A percentile compares a stretch with the other conserved stretches of the same genome.
These are phyloP conservation scores for Stereocaulon alpinum DNA, from an alignment of 495 filamentous ascomycete genomes.

Conservation along the genomic window DNA sequence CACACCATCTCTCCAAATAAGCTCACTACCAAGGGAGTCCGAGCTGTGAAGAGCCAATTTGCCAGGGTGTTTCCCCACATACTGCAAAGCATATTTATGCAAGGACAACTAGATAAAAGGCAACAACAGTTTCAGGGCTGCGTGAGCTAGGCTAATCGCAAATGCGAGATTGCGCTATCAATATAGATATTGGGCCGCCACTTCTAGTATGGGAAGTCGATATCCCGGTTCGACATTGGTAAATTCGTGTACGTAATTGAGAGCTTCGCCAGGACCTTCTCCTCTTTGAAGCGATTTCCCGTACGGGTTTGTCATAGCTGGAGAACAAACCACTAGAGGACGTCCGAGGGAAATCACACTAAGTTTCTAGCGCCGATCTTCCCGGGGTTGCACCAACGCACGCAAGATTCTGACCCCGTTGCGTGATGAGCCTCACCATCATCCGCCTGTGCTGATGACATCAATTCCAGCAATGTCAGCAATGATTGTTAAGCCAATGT, in stretches of 20 bases:
- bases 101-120: not conserved
- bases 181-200: not conserved
- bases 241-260: not conserved
- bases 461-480: not conserved
- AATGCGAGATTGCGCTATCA: not conserved
- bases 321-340: not conserved
- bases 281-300: not conserved
- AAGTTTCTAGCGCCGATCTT: not conserved
- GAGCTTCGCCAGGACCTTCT: not conserved
- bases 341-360: not conserved
- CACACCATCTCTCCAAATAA: not conserved
- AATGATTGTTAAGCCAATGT: not conserved
- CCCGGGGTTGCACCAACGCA: not conserved
- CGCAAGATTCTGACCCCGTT: slow-evolving; percentile 1
- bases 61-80: not conserved
- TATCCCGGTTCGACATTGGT: not conserved
- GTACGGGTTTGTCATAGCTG: not conserved
- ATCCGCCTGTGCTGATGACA: not conserved
- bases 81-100: not conserved
- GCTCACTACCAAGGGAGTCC: not conserved
- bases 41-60: not conserved
- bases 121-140: not conserved
- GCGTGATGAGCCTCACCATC: not conserved
- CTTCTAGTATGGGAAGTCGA: not conserved
- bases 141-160: not conserved